Conservation (phyloP, 495 filamentous ascomycete species). For the Xylaria sp. region DNA sequence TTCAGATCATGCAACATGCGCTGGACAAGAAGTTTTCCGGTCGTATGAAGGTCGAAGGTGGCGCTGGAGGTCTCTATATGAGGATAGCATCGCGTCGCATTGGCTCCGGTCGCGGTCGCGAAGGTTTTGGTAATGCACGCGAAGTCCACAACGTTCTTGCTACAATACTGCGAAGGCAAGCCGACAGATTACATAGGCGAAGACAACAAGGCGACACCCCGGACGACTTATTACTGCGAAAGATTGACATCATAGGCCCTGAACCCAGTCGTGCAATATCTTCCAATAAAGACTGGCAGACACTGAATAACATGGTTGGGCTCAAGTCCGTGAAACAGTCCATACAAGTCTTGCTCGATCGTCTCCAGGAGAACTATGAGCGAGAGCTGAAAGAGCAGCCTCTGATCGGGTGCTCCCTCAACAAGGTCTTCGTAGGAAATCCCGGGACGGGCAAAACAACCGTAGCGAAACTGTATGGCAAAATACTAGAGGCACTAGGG, state of each 20-base stretch:
- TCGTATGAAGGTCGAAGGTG: constrained; percentile 67
- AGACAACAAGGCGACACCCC: constrained; percentile 39
- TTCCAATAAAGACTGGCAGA: constrained; percentile 61
- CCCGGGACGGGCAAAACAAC: constrained; percentile 81
- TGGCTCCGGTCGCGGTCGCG: constrained; percentile 64
- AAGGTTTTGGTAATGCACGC: constrained; percentile 78
- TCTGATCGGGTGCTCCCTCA: constrained; percentile 63
- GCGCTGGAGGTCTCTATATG: constrained; percentile 66
- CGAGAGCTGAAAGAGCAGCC: constrained; percentile 66
- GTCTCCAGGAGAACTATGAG: constrained; percentile 57
- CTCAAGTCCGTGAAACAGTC: constrained; percentile 68
- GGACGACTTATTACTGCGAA: constrained; percentile 61
- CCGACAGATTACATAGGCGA: constrained; percentile 55
- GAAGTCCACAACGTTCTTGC: constrained; percentile 68
- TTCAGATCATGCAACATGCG: constrained; percentile 67
- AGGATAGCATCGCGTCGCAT: constrained; percentile 68
- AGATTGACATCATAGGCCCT: constrained; percentile 71
- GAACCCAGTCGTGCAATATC: constrained; percentile 63
- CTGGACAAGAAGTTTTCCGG: constrained; percentile 53
- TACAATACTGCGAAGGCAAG: constrained; percentile 63
- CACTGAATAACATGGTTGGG: constrained; percentile 66
- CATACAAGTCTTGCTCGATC: constrained; percentile 62
- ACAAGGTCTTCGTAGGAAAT: constrained; percentile 71
- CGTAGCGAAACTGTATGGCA: constrained; percentile 74
- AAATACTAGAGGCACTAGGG: constrained; percentile 66